phyloP scores from a whole-genome alignment of 768 basidiomycete genomes.

The Boletus sp. region DNA sequence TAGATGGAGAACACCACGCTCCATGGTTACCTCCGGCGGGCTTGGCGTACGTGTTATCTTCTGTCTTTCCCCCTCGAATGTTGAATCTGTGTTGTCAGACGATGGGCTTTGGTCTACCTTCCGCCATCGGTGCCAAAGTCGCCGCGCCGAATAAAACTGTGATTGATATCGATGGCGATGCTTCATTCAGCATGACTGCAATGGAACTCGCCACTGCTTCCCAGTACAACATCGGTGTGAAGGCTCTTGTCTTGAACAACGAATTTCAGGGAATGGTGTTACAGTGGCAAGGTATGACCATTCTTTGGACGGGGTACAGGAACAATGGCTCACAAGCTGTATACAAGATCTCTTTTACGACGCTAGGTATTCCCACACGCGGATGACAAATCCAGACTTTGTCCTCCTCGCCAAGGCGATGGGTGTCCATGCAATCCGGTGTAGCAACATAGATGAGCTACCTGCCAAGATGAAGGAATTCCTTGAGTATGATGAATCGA shows the following conservation, averaged over 20 bases:
- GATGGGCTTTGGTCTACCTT: slow-evolving; percentile 96
- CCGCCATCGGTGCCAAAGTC: slow-evolving; percentile 96
- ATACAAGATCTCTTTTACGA: slow-evolving; percentile 89
- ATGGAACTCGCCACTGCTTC: slow-evolving; percentile 97
- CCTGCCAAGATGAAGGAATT: slow-evolving; percentile 98
- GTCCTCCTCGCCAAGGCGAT: slow-evolving; percentile 85
- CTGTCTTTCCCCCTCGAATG: background rate
- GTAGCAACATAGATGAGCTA: slow-evolving; percentile 65
- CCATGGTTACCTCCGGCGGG: slow-evolving; percentile 92
- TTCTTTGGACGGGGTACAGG: background rate
- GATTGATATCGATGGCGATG: slow-evolving; percentile 96
- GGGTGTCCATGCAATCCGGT: slow-evolving; percentile 89
- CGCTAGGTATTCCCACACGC: slow-evolving; percentile 92
- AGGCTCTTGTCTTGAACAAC: slow-evolving; percentile 90
- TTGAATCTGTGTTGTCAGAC: slow-evolving; percentile 49
- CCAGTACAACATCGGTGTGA: slow-evolving; percentile 90
- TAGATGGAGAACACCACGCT: slow-evolving; percentile 83
- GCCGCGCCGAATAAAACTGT: slow-evolving; percentile 92
- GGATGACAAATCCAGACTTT: slow-evolving; percentile 96
- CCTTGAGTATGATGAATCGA: slow-evolving; percentile 85
- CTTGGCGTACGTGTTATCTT: slow-evolving; percentile 65
- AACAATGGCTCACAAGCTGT: background rate
- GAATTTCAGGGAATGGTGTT: slow-evolving; percentile 99
- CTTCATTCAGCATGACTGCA: slow-evolving; percentile 98
- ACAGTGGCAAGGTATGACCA: slow-evolving; percentile 89